Base-by-base conservation (phyloP, 805 yeast genomes). In the Blastobotrys peoriensis region DNA sequence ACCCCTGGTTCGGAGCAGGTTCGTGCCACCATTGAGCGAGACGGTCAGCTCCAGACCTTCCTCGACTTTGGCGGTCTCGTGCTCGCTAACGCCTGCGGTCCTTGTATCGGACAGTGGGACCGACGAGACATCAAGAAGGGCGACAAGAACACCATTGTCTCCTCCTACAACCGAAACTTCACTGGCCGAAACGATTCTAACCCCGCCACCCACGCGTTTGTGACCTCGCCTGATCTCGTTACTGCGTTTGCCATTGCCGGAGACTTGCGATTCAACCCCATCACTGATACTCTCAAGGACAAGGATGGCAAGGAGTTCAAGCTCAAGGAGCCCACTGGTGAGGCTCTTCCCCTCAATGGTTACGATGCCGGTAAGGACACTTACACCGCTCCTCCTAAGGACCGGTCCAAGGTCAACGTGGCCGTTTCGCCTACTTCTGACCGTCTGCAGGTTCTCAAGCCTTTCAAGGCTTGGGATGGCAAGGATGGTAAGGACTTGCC, bases 61-160 rank as follows among this genome's bases (percentile, higher is more conserved):
- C 80, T 82, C 63, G 87, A 86, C 61, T 85, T 83, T 60, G 97
- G 97, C 58, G 98, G 95, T 66, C 76, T 83, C 50, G 97, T 91
- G 45, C 74, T 91, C 64, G 97, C 98, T 50, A 91, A 91, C 65
- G 98, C 98, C 48, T 91, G 98, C 76, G 98, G 98, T 63, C 98
- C 98, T 64, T 89, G 98, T 78, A 89, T 89, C 64, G 98, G 98
- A 63, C 97, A 91, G 76, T 91, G 98, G 98, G 96, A 89, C 68
- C 84, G 98, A 71, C 84, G 76, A 62, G 89, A 86, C 66, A 79
- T 86, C 67, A 81, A 86, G 75, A 87, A 86, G 76, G 93, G 89
- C 66, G 95, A 86, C 69, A 84, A 86, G 73, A 91, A 91, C 78
- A 91, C 97, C 60, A 91, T 91, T 69, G 91, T 91, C 61, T 86